Evolutionary conservation across 768 basidiomycete genomes (phyloP).

Genomic region (Trametes cinnabarina): DNA sequence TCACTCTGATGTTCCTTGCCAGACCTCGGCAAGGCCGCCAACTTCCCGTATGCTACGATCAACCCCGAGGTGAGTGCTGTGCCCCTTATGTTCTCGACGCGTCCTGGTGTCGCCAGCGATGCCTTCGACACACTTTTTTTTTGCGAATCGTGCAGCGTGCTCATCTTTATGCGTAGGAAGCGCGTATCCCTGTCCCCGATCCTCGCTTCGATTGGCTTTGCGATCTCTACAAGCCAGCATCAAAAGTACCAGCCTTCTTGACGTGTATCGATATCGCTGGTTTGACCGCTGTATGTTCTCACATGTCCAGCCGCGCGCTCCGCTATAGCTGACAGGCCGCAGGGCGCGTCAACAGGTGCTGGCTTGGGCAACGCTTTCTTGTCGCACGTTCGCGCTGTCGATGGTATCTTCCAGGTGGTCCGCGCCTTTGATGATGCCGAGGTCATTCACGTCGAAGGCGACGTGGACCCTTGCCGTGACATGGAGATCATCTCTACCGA

Average conservation of each 20-base stretch:
- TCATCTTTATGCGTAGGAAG: constrained; percentile 46
- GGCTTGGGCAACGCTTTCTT: constrained; percentile 97
- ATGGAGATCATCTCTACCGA: constrained; percentile 98
- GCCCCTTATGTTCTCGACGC: neutral
- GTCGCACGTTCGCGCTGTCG: constrained; percentile 96
- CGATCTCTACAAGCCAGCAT: constrained; percentile 84
- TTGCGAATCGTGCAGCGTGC: neutral
- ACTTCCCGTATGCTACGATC: constrained; percentile 95
- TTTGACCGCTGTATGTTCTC: constrained; percentile 73
- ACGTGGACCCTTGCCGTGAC: constrained; percentile 92
- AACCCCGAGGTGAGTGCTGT: constrained; percentile 63
- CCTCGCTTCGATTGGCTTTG: constrained; percentile 92
- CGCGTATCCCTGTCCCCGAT: constrained; percentile 95
- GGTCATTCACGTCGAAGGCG: constrained; percentile 98
- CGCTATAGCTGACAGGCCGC: neutral
- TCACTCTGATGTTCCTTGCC: constrained; percentile 14
- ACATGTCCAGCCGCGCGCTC: neutral
- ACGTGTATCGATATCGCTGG: constrained; percentile 99
- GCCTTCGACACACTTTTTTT: neutral
- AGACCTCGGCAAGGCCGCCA: constrained; percentile 93
- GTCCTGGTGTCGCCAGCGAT: neutral
- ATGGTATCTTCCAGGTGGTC: constrained; percentile 98
- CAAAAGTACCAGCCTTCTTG: constrained; percentile 87
- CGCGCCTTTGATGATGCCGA: constrained; percentile 99
- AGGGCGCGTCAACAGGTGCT: constrained; percentile 97